A percentile compares a stretch with the other conserved stretches of the same genome.
phyloP scores from a whole-genome alignment of 257 asterid genomes.

The Capsicum pubescens region DNA sequence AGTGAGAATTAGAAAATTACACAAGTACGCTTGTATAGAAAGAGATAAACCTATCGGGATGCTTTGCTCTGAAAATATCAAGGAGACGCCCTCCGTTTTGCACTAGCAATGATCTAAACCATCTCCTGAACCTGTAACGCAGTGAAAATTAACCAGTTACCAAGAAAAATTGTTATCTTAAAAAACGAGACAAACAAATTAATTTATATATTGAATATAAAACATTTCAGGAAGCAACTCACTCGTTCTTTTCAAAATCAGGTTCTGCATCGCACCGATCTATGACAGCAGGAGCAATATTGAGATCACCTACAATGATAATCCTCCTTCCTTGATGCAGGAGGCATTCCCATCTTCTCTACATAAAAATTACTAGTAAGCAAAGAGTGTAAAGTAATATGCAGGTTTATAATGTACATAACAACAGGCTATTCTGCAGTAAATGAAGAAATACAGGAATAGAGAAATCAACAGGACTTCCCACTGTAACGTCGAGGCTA shows the following conservation, averaged over 20 bases:
- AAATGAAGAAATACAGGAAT: constrained; percentile 7
- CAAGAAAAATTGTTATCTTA: constrained; percentile 19
- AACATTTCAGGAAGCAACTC: constrained; percentile 41
- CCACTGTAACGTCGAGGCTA: not conserved
- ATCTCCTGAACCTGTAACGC: constrained; percentile 73
- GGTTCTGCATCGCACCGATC: constrained; percentile 95
- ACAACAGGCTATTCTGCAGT: constrained; percentile 2
- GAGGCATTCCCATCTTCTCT: constrained; percentile 92
- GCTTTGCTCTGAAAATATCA: constrained; percentile 80
- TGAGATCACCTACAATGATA: constrained; percentile 92
- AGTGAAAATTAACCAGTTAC: constrained; percentile 29
- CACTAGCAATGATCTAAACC: constrained; percentile 89
- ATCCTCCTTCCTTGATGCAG: constrained; percentile 69
- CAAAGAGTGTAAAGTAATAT: constrained; percentile 36
- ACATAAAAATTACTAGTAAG: constrained; percentile 49
- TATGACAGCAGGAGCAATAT: constrained; percentile 79
- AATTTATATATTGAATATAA: constrained; percentile 24
- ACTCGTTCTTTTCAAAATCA: constrained; percentile 88
- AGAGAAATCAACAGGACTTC: not conserved
- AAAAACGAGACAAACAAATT: constrained; percentile 28
- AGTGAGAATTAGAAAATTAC: constrained; percentile 13
- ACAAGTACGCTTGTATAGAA: not conserved
- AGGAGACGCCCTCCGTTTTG: constrained; percentile 71
- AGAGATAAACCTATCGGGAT: constrained; percentile 71
- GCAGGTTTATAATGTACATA: constrained; percentile 16